A percentile compares a stretch with the other conserved stretches of the same genome.
Conservation (phyloP, 2,329 filamentous ascomycete species). For the Phyllosticta citrichinensis region DNA sequence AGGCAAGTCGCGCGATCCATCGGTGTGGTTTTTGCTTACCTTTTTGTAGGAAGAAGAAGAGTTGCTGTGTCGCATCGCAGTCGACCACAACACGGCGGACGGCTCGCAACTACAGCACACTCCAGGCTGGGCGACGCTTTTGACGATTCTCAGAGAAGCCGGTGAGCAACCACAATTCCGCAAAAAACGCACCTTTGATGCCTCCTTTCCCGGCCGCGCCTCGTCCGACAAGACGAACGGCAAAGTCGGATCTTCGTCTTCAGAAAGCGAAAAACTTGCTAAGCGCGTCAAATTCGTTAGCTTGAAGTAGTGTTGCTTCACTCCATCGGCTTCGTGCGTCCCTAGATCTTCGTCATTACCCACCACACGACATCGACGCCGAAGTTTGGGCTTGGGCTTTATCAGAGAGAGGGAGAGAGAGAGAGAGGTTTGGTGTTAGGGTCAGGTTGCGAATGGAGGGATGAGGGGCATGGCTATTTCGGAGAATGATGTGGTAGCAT, state of each 20-base stretch:
- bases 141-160: constrained; percentile 78
- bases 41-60: constrained; percentile 69
- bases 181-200: constrained; percentile 12
- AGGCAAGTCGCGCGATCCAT: constrained; percentile 47
- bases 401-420: no score
- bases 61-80: constrained; percentile 76
- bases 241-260: constrained; percentile 11
- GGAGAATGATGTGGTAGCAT: no score
- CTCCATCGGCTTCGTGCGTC: background rate
- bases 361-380: no score
- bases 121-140: constrained; percentile 85
- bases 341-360: no score
- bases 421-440: no score
- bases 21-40: constrained; percentile 7
- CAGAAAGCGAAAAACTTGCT: constrained; percentile 51
- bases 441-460: no score
- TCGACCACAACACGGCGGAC: constrained; percentile 68
- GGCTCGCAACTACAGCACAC: constrained; percentile 76
- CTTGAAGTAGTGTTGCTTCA: constrained; percentile 24
- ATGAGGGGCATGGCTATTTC: no score
- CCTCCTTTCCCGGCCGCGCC: background rate
- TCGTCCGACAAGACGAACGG: background rate
- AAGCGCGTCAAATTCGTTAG: constrained; percentile 56
- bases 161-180: constrained; percentile 67
- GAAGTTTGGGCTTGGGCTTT: no score